A percentile compares a stretch with the other conserved stretches of the same genome.
phyloP scores from a whole-genome alignment of 257 asterid genomes.

The Nemophila menziesii region DNA sequence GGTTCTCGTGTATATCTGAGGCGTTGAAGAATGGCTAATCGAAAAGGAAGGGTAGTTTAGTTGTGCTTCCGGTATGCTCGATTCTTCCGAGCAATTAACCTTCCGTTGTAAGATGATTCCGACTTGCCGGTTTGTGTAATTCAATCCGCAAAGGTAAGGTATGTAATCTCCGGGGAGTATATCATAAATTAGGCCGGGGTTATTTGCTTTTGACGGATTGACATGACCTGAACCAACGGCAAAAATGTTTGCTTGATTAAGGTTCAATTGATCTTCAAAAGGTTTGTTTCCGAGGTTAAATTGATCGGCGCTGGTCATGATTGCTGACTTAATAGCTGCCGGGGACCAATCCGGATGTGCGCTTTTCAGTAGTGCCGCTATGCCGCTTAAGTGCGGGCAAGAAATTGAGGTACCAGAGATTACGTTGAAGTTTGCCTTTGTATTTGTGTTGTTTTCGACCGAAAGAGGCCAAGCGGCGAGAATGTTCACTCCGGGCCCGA shows the following conservation, averaged over 20 bases:
- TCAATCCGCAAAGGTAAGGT: no score
- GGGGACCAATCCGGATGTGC: background rate
- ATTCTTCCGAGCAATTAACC: background rate
- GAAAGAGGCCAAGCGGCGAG: background rate
- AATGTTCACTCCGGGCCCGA: background rate
- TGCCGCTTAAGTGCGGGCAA: background rate
- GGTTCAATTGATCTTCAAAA: background rate
- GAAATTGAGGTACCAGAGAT: background rate
- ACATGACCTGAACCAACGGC: background rate
- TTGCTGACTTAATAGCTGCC: background rate
- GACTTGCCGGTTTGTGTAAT: no score
- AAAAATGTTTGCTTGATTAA: background rate
- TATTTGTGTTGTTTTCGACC: background rate
- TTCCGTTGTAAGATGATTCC: background rate
- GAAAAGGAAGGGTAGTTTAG: no score
- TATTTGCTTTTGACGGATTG: background rate
- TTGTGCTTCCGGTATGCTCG: background rate
- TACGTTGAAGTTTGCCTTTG: background rate
- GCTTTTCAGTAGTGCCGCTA: background rate
- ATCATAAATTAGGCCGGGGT: no score
- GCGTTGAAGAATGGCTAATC: no score
- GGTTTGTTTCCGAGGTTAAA: background rate
- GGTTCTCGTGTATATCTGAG: no score
- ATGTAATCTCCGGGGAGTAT: no score
- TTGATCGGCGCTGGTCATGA: background rate